Evolutionary conservation across 768 basidiomycete genomes (phyloP), one percentile per base, ranked within the genome.

Genomic region (Suillus decipiens): DNA sequence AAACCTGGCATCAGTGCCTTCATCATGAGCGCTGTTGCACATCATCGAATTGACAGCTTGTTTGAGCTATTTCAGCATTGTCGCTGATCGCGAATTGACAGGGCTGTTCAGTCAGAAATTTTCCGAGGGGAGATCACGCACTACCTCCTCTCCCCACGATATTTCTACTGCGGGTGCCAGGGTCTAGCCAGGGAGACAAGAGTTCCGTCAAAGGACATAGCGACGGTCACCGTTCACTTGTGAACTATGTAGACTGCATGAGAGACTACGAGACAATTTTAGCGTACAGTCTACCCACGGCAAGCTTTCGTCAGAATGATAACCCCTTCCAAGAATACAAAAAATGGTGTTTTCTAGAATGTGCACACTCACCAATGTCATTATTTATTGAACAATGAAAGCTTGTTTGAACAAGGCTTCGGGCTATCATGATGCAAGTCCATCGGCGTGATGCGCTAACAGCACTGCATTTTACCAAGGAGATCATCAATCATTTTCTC

Each of bases 21-120:
- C 51, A 53, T 53, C 33, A 34, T n/a, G 48, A 31, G 8, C 4
- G 48, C 5, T 24, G 51, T 34, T n/a, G 19, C 19, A 19, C 5
- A 34, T n/a, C 51, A 51, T 51, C 31, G 28, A 31, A 33, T 51
- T 34, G 51, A 33, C 31, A 53, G 31, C 48, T 48, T 48, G n/a
- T 33, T 31, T 33, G 31, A 31, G 19, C 11, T 33, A 53, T 53
- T n/a, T 53, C 33, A 34, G 31, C 17, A 6, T 2, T 12, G 17
- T 53, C 31, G 51, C 51, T 53, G 51, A 53, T n/a, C 51, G 3
- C 31, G 51, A 51, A 51, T 50, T 51, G 50, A 17, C 51, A 53
- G 51, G 31, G 31, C 10, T 19, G 51, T 19, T 19, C 31, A 33
- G 5, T 19, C 19, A 51, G 5, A 51, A 31, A 51, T 19, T 9